Percentiles rank a stretch among this genome's conserved stretches.
phyloP scores from a whole-genome alignment of 352 stramenopile species.

The Phytophthora parvispora region DNA sequence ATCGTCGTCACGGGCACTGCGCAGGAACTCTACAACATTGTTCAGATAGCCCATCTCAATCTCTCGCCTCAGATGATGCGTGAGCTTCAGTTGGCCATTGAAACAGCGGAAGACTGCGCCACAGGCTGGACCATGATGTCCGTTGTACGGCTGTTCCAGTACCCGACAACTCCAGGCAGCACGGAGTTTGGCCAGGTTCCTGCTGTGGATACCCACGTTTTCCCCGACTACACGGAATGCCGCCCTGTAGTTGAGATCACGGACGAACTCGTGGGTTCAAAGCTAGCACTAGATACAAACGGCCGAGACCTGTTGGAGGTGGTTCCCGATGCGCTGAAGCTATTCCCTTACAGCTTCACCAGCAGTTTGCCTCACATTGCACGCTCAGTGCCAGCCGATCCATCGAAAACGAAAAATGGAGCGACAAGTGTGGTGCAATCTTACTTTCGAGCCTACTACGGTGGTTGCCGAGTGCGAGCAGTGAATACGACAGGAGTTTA shows the following conservation, averaged over 20 bases:
- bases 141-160: slow-evolving; percentile 16
- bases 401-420: slow-evolving; percentile 14
- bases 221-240: slow-evolving; percentile 40
- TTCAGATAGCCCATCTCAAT: slow-evolving; percentile 17
- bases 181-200: slow-evolving; percentile 16
- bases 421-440: slow-evolving; percentile 20
- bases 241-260: slow-evolving; percentile 18
- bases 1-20: slow-evolving; percentile 24
- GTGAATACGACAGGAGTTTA: slow-evolving; percentile 30
- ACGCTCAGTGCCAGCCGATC: background rate
- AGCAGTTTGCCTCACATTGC: slow-evolving; percentile 18
- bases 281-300: slow-evolving; percentile 20
- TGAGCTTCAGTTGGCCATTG: slow-evolving; percentile 11
- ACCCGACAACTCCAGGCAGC: background rate
- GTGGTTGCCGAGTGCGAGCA: slow-evolving; percentile 22
- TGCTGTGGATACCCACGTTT: slow-evolving; percentile 25
- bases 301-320: slow-evolving; percentile 14
- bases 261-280: slow-evolving; percentile 20
- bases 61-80: slow-evolving; percentile 19
- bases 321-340: slow-evolving; percentile 20
- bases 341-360: slow-evolving; percentile 37
- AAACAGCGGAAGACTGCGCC: background rate
- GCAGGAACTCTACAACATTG: slow-evolving; percentile 21
- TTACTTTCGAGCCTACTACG: slow-evolving; percentile 31
- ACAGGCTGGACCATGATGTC: slow-evolving; percentile 20